Conservation (phyloP, 768 basidiomycete genomes). For the Kwoniella sp. region DNA sequence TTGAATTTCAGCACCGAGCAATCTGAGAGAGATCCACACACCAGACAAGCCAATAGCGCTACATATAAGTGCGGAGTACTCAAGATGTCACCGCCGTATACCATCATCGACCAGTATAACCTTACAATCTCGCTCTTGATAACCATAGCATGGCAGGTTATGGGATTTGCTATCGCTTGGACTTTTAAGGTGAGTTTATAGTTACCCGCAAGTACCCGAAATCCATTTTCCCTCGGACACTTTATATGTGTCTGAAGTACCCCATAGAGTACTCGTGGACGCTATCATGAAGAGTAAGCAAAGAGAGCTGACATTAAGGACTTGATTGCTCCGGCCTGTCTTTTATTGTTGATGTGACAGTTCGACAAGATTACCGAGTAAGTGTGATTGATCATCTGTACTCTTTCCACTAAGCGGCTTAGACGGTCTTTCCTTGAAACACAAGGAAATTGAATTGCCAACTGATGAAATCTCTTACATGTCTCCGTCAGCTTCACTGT, state of each 20-base stretch:
- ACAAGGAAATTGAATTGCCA: constrained; percentile 22
- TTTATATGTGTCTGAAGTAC: too few relatives aligned
- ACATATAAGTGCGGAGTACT: too few relatives aligned
- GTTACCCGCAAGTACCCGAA: too few relatives aligned
- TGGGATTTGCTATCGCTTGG: constrained; percentile 70
- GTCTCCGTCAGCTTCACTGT: constrained; percentile 11
- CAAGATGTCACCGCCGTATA: constrained; percentile 21
- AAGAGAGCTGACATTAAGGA: too few relatives aligned
- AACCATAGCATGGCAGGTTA: constrained; percentile 61
- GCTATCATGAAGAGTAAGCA: too few relatives aligned
- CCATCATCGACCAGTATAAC: constrained; percentile 46
- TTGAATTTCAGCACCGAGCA: too few relatives aligned
- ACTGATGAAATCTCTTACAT: neutral
- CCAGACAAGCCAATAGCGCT: too few relatives aligned
- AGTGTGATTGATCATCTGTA: constrained; percentile 48
- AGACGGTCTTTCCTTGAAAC: too few relatives aligned
- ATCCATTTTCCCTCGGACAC: too few relatives aligned
- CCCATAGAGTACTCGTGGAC: too few relatives aligned
- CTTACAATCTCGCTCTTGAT: constrained; percentile 48
- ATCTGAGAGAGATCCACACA: too few relatives aligned
- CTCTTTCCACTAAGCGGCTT: too few relatives aligned
- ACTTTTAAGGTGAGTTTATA: constrained; percentile 59
- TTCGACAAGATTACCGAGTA: constrained; percentile 74
- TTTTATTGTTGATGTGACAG: constrained; percentile 40
- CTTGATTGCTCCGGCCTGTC: neutral